phyloP scores from a whole-genome alignment of 345 rosid species.

The Pistacia atlantica region DNA sequence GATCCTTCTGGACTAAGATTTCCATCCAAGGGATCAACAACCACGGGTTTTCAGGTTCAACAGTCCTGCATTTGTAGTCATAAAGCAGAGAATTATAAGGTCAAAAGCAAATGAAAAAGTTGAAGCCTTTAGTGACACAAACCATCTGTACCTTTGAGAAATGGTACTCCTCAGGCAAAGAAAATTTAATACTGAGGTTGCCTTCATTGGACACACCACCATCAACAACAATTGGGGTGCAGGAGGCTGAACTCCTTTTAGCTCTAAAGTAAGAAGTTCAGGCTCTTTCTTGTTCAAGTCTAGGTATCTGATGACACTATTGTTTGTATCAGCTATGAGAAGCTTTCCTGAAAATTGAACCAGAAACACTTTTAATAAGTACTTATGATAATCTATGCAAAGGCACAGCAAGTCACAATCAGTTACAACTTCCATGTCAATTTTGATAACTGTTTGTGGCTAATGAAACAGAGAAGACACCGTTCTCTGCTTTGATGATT shows the following conservation, averaged over 20 bases:
- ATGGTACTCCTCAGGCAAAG: conserved; percentile 77
- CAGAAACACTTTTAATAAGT: neutral
- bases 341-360: conserved; percentile 62
- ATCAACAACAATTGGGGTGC: too few relatives aligned
- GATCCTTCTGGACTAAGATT: conserved; percentile 73
- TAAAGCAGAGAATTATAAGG: neutral
- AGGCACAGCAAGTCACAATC: neutral
- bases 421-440: neutral
- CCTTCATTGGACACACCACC: too few relatives aligned
- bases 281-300: conserved; percentile 55
- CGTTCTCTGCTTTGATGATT: conserved; percentile 68
- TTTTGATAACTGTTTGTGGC: conserved; percentile 3
- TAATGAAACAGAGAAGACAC: conserved; percentile 33
- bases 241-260: conserved; percentile 83
- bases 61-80: conserved; percentile 52
- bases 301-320: conserved; percentile 70
- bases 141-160: conserved; percentile 69
- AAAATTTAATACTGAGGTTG: conserved; percentile 60
- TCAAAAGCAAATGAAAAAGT: neutral
- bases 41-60: conserved; percentile 69
- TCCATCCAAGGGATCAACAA: conserved; percentile 66
- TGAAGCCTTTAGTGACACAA: neutral
- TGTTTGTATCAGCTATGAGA: conserved; percentile 88
- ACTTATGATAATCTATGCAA: neutral
- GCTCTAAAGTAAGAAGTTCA: conserved; percentile 73